Percentiles rank a stretch among this genome's conserved stretches.
These are phyloP conservation scores for Dactylis glomerata DNA, from an alignment of 176 grass and related monocot genomes.

Conservation along the genomic window DNA sequence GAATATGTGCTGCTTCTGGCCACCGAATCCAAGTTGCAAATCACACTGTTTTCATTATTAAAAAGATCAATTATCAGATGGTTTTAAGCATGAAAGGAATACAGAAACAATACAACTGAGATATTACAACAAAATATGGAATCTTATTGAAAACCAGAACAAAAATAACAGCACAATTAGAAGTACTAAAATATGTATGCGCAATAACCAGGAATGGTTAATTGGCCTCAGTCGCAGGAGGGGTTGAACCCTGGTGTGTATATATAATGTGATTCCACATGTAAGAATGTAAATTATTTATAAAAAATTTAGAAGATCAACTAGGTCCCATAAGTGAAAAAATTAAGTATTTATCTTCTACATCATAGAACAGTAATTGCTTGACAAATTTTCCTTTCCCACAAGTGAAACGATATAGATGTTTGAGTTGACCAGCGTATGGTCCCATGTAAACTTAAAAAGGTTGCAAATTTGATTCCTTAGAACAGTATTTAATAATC, in stretches of 20 bases:
- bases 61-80: constrained; percentile 17
- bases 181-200: not conserved
- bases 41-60: constrained; percentile 51
- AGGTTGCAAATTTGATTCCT: not conserved
- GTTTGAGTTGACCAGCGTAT: not conserved
- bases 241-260: not conserved
- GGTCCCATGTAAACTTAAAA: not conserved
- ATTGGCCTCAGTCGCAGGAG: not conserved
- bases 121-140: not conserved
- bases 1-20: constrained; percentile 47
- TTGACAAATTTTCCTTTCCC: not conserved
- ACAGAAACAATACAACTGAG: constrained; percentile 1
- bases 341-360: constrained; percentile 5
- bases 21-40: constrained; percentile 45
- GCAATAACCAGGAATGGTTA: not conserved
- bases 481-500: not conserved
- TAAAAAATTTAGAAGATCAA: constrained; percentile 15
- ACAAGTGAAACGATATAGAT: not conserved
- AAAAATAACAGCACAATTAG: not conserved
- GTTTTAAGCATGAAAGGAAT: not conserved
- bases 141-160: not conserved
- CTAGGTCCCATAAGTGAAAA: not conserved
- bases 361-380: not conserved
- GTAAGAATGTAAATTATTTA: not conserved
- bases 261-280: not conserved